phyloP scores from a whole-genome alignment of 2,329 filamentous ascomycete species.

The Geosmithia flava region DNA sequence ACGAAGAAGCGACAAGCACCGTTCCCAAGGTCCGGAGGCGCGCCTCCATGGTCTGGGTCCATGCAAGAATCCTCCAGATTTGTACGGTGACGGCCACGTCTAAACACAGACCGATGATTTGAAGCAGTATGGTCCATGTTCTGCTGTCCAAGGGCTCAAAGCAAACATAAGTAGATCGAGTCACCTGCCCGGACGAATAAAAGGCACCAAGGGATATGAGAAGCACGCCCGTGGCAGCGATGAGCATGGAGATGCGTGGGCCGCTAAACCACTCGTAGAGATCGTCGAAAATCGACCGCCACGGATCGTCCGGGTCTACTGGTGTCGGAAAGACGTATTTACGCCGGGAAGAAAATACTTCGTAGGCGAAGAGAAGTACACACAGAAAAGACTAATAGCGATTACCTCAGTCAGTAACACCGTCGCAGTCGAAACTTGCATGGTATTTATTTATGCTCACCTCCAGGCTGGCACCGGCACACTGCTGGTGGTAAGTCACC shows the following conservation, averaged over 20 bases:
- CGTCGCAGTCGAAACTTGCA: not conserved
- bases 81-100: slow-evolving; percentile 34
- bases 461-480: slow-evolving; percentile 35
- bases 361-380: slow-evolving; percentile 28
- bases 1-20: slow-evolving; percentile 26
- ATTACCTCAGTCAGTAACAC: not conserved
- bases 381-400: slow-evolving; percentile 30
- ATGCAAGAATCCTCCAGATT: slow-evolving; percentile 37
- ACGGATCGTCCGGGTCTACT: slow-evolving; percentile 31
- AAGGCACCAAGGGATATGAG: slow-evolving; percentile 31
- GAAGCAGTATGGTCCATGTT: slow-evolving; percentile 22
- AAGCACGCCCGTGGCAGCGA: slow-evolving; percentile 20
- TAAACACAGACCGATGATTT: slow-evolving; percentile 29
- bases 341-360: slow-evolving; percentile 24
- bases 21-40: slow-evolving; percentile 31
- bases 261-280: slow-evolving; percentile 31
- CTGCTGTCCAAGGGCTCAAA: slow-evolving; percentile 27
- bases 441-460: slow-evolving; percentile 10
- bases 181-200: slow-evolving; percentile 21
- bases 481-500: slow-evolving; percentile 35
- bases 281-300: slow-evolving; percentile 34
- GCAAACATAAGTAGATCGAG: slow-evolving; percentile 39
- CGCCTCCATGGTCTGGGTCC: slow-evolving; percentile 33
- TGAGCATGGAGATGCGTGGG: slow-evolving; percentile 22
- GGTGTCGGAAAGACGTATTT: slow-evolving; percentile 15